Evolutionary conservation across 1,284 basidiomycete genomes (phyloP), one percentile per base, ranked within the genome.

Genomic region (Tilletia setariae): DNA sequence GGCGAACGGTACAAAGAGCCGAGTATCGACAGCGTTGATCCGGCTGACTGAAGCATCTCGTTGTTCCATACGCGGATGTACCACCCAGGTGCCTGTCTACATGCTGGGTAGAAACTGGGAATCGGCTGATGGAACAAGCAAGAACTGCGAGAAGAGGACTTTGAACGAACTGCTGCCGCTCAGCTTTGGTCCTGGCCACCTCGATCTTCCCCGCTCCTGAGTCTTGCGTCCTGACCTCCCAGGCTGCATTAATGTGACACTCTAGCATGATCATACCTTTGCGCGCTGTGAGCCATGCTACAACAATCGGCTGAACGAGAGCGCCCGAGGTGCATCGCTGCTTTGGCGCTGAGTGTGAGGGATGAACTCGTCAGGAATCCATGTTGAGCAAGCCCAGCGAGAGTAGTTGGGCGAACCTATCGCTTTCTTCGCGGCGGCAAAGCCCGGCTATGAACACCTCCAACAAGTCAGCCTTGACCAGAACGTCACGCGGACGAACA

Each of bases 131-230:
- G 46, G 67, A 56, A 70, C 83, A 80, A 66, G 83, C 77, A 63
- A 84, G 81, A 64, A 83, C 84, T 43, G 80, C n/a, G 65, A 71
- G 85, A 87, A 62, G 86, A 87, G 21, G 85, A 88, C 49, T 83
- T 85, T 96, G 19, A 90, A 85, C 1, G 87, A 90, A 72, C 84
- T 97, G 43, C 84, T 96, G 61, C 94, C 93, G 0, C 86, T 91
- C 84, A 92, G 91, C 81, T 95, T 95, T 84, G 93, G 94, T 0
- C 93, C 93, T 0, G 92, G 90, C 74, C 85, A 90, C 65, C 82
- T 92, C 72, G 87, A 74, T 61, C 28, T 61, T 15, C 56, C 56
- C 13, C 56, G 56, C 67, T 47, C 46, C 9, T 64, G 49, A 53
- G 51, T 28, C 7, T 11, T 40, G 4, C 11, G 35, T 11, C 11